Base-by-base conservation (phyloP, 2,329 filamentous ascomycete species). In the Neofusicoccum sp. region DNA sequence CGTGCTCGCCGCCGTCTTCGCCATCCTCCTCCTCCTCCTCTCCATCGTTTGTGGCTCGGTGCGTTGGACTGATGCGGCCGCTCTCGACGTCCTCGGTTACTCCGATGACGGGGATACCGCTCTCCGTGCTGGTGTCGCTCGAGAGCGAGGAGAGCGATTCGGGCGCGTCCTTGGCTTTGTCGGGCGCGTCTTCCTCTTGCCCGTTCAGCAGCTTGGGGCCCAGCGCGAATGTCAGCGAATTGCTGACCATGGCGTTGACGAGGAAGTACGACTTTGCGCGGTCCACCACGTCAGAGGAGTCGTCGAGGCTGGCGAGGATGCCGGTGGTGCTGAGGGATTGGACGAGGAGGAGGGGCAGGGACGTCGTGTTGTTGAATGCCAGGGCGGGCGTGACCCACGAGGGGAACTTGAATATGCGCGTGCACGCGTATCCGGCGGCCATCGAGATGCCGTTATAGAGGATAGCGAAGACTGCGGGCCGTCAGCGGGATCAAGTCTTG, bases 181-280 rank as follows among this genome's bases (percentile, higher is more conserved):
- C 62, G 1, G 78, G 74, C 4, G 71, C 68, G 54, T 80, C 77
- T 59, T 81, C 79, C 7, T 78, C 74, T 14, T 73, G 71, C 64
- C 75, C 73, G 66, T 84, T 83, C 50, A 89, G 79, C 43, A 89
- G 76, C 11, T 81, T 77, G 0, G 87, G 87, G 0, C 87, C 87
- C 3, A 89, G 76, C 0, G 85, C 85, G 71, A 89, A 90, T 0
- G 87, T 89, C 64, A 89, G 74, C 59, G 83, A 85, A 68, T 87
- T 88, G 45, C 81, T 83, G 8, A 89, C 79, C 61, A 88, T 88
- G 3, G 87, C 83, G 66, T 87, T 89, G 64, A 90, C 83, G 3
- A 90, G 75, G 69, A 90, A 89, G 71, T 88, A 90, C 12, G 84
- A 85, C 70, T 88, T 85, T 6, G 86, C 86, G 8, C 87, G 79